Evolutionary conservation across 2,329 filamentous ascomycete genomes (phyloP).

Genomic region (Corniculantispora saksenae): DNA sequence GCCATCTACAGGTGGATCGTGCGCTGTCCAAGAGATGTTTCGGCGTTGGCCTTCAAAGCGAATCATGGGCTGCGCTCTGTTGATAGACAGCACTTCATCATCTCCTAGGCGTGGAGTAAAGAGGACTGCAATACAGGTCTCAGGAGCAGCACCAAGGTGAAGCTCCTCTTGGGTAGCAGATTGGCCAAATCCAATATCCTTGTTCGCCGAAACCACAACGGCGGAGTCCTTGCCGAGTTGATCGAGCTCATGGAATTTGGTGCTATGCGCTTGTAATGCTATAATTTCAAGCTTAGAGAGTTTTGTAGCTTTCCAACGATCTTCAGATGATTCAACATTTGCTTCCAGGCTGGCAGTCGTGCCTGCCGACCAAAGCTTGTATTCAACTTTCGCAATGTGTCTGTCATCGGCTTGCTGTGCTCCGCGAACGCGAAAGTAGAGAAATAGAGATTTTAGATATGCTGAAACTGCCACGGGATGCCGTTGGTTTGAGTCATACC

Average conservation of each 20-base stretch:
- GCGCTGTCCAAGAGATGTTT: slow-evolving; percentile 28
- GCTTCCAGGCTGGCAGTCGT: too few species aligned
- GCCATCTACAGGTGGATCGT: slow-evolving; percentile 22
- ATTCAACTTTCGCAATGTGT: background rate
- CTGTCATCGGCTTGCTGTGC: background rate
- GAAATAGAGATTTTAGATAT: slow-evolving; percentile 33
- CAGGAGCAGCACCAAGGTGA: slow-evolving; percentile 36
- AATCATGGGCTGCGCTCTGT: slow-evolving; percentile 32
- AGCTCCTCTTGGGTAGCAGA: slow-evolving; percentile 40
- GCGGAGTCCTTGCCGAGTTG: slow-evolving; percentile 29
- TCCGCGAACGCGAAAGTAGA: slow-evolving; percentile 27
- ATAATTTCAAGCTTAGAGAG: slow-evolving; percentile 22
- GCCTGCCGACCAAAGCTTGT: background rate
- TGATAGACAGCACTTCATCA: slow-evolving; percentile 30
- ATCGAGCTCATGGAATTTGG: slow-evolving; percentile 25
- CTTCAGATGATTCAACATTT: background rate
- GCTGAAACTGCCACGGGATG: slow-evolving; percentile 31
- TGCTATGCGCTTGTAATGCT: slow-evolving; percentile 28
- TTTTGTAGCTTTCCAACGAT: background rate
- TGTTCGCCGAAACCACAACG: slow-evolving; percentile 37
- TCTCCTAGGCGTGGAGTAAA: slow-evolving; percentile 32
- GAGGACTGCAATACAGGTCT: slow-evolving; percentile 37
- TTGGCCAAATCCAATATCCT: slow-evolving; percentile 36
- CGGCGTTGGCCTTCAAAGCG: slow-evolving; percentile 32
- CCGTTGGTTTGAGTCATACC: slow-evolving; percentile 34